Evolutionary conservation across 768 basidiomycete genomes (phyloP), one percentile per base, ranked within the genome.

Genomic region (Calvatia gigantea): DNA sequence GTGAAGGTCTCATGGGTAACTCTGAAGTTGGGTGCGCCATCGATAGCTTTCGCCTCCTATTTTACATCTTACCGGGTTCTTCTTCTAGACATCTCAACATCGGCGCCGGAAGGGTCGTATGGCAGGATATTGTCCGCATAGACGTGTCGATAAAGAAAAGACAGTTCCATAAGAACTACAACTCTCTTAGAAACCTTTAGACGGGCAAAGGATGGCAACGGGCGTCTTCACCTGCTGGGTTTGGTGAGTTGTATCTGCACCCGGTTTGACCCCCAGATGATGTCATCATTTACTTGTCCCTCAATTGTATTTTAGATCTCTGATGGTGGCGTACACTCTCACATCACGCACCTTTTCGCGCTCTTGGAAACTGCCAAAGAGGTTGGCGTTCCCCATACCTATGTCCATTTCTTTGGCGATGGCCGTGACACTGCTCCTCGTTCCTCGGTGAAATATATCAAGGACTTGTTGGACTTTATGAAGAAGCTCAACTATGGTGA

Each of bases 81-180:
- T 43, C 23, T 45, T 56, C n/a, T 58, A 96, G 94, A 3, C 94
- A 97, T 67, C 73, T 97, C 58, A 98, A 98, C 71, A 92, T 95
- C 61, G 94, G 94, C 31, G 95, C 95, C 51, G 95, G 94, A 0
- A 86, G 94, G 19, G 81, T 97, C 47, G 94, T 97, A 27, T 97
- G 95, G 95, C 95, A 98, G 70, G 95, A 98, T 64, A 98, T 98
- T 62, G 95, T 97, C 64, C 84, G 87, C 60, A 97, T 97, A 65
- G 94, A 98, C 64, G 87, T 94, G 44, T 79, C 86, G 17, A 96
- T 98, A 72, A 86, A 92, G 73, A 96, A 94, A 69, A 73, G 79
- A 54, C 83, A 89, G 62, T 96, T 96, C 73, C 86, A 94, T 71
- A 85, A 91, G 69, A 86, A 86, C 62, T 73, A 79, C 53, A 75